Base-by-base conservation (phyloP, 208 protist genomes). In the Leishmania major region DNA sequence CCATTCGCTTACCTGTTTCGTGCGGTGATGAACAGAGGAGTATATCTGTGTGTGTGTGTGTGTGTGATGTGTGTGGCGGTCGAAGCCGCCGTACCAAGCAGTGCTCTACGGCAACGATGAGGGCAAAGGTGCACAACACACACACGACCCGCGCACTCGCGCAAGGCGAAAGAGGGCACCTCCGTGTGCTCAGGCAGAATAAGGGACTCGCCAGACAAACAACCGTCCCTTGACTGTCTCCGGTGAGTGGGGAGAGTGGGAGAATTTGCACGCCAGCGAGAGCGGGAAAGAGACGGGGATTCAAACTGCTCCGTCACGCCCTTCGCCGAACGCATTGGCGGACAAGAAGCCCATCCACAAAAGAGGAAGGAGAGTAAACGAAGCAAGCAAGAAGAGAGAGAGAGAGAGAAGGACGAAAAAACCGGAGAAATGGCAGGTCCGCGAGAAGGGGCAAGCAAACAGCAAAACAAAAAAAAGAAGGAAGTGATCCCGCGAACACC, bases 1-100 rank as follows among this genome's bases (percentile, higher is more conserved):
- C 95, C 96, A 98, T 90, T 43, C 43, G 22, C 62, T 40, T 51
- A 5, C 47, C 28, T 59, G 2, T 43, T 25, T 8, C 4, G 35
- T 84, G 49, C 47, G 47, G n/a, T 25, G 67, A 72, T 72, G 1
- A 25, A 17, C 67, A 43, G 37, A 57, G 31, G 35, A 19, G 17
- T 70, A 43, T 45, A 6, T 40, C 40, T 47, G 40, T 72, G 40
- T n/a, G 67, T 5, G 67, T 1, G 67, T n/a, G 67, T 47, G 40
- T 22, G 67, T 69, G 0, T 70, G 35, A 6, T 70, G 35, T 35
- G 64, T 35, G 35, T 43, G 64, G 64, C 10, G 10, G 17, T 70
- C 64, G 35, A 17, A 70, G 35, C 35, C 15, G 35, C 15, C 31
- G 64, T 45, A 25, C 15, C 64, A 70, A 13, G 28, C 15, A 70